These are phyloP conservation scores for Ichthyophthirius multifiliis DNA, from an alignment of 169 alveolate species.

Conservation along the genomic window DNA sequence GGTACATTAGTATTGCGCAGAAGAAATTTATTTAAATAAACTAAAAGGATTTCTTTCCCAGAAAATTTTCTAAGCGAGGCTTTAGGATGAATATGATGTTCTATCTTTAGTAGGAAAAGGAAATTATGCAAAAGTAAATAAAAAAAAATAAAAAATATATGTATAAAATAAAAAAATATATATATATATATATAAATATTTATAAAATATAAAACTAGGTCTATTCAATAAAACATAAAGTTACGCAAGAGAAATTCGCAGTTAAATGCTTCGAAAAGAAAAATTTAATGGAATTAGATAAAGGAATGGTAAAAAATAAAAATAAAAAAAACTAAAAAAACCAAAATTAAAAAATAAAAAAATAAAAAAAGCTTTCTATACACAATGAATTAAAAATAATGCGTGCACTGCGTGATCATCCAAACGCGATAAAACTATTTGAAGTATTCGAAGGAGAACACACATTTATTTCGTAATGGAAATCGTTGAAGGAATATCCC, in stretches of 20 bases:
- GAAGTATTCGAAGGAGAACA: conserved; percentile 60
- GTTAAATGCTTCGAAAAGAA: conserved; percentile 9
- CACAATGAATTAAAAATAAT: conserved; percentile 32
- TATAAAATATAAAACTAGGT: neutral
- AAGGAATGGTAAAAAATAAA: neutral
- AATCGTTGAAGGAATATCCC: conserved; percentile 53
- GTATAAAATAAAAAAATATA: too few relatives aligned
- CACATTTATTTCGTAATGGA: conserved; percentile 62
- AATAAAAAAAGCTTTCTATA: conserved; percentile 26
- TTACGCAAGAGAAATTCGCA: conserved; percentile 20
- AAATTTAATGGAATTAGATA: conserved; percentile 1
- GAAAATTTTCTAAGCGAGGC: conserved; percentile 7
- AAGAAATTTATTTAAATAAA: neutral
- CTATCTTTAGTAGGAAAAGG: conserved; percentile 13
- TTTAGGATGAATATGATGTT: conserved; percentile 14
- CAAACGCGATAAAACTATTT: conserved; percentile 52
- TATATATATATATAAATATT: too few relatives aligned
- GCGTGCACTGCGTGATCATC: conserved; percentile 55
- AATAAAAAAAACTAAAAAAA: too few relatives aligned
- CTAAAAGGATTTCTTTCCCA: neutral
- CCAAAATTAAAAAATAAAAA: too few relatives aligned
- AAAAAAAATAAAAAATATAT: too few relatives aligned
- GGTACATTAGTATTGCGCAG: neutral
- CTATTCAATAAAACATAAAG: neutral
- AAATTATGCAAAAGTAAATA: conserved; percentile 20